Conservation (phyloP, 345 rosid genomes). For the Salix koriyanagi region DNA sequence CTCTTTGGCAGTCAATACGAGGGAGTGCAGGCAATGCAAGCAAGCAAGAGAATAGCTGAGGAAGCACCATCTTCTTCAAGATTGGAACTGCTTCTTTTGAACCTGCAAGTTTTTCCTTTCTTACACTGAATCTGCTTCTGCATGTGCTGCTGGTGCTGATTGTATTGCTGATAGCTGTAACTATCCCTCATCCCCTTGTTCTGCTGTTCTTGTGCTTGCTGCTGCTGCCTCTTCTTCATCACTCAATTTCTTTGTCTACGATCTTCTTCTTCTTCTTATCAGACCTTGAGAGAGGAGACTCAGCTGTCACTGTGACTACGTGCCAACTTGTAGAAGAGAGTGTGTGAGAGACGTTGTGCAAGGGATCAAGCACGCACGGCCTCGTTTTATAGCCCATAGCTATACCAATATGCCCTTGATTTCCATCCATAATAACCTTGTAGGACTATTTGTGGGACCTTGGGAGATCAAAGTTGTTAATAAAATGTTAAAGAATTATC, state of each 20-base stretch:
- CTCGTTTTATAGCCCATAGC: constrained; percentile 27
- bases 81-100: constrained; percentile 74
- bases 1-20: constrained; percentile 16
- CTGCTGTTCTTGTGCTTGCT: constrained; percentile 22
- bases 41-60: constrained; percentile 82
- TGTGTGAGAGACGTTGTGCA: constrained; percentile 7
- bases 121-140: constrained; percentile 52
- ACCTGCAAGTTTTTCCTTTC: constrained; percentile 60
- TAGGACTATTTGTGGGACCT: not conserved
- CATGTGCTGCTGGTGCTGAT: constrained; percentile 11
- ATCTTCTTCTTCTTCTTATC: not conserved
- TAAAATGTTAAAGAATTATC: no score
- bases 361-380: constrained; percentile 11
- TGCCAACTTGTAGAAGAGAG: not conserved
- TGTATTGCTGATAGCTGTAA: constrained; percentile 5
- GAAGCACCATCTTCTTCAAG: constrained; percentile 83
- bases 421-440: not conserved
- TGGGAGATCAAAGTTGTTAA: not conserved
- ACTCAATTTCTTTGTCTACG: constrained; percentile 39
- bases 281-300: not conserved
- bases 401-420: constrained; percentile 27
- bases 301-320: not conserved
- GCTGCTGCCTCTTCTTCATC: constrained; percentile 44
- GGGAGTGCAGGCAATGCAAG: constrained; percentile 77
- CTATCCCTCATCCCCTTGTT: constrained; percentile 9